Evolutionary conservation across 75 land plant species (phyloP).

Genomic region (Selaginella moellendorffii): DNA sequence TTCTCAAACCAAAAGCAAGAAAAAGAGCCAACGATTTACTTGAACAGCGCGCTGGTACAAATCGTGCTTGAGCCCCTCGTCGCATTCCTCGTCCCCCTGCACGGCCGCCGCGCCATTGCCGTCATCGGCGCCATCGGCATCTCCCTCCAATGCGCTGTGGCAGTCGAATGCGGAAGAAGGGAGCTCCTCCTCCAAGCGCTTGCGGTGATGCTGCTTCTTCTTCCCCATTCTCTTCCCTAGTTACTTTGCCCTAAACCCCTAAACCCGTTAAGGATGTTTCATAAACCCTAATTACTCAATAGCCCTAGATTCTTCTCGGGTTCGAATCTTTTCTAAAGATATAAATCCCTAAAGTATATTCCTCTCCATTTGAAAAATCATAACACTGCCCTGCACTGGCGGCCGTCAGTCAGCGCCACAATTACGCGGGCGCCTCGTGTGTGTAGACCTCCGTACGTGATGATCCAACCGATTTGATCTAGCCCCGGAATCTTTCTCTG

Average conservation of each 20-base stretch:
- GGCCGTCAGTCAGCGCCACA: no score
- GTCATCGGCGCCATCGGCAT: neutral
- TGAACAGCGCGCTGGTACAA: slow-evolving; percentile 17
- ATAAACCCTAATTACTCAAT: no score
- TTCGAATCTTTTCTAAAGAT: no score
- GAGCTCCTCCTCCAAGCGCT: neutral
- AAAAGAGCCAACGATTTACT: neutral
- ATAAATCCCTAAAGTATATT: no score
- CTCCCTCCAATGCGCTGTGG: neutral
- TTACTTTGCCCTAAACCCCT: neutral
- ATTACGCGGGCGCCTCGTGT: no score
- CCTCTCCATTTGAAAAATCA: no score
- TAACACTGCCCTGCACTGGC: no score
- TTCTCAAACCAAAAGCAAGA: neutral
- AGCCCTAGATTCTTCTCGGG: no score
- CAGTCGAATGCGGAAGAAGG: slow-evolving; percentile 1
- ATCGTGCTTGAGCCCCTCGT: neutral
- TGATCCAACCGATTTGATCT: no score
- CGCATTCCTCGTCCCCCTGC: neutral
- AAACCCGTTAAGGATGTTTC: no score
- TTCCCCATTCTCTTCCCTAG: slow-evolving; percentile 7
- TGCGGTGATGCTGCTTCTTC: neutral
- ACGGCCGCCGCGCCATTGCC: neutral
- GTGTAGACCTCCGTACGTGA: no score
- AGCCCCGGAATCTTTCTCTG: no score